Base-by-base conservation (phyloP, 495 filamentous ascomycete genomes). In the Zalerion maritima region DNA sequence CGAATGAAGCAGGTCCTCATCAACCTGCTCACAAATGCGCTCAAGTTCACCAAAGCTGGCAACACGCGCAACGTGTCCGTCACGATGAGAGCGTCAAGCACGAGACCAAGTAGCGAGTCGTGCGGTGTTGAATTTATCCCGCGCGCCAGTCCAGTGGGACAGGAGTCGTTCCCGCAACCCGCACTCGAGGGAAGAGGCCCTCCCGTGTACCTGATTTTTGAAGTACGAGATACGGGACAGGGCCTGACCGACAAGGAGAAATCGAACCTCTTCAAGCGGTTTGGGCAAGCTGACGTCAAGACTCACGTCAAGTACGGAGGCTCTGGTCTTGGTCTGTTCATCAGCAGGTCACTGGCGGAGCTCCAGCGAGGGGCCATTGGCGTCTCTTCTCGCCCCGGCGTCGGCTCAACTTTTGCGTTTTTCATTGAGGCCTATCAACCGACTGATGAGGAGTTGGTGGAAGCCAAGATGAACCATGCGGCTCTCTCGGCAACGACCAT, bases 371-470 rank as follows among this genome's bases (percentile, higher is more conserved):
- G 81, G 2, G 69, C 78, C 26, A 81, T 85, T 21, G 78, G 79
- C 3, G 77, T 85, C 9, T 58, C 69, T 13, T 75, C 73, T 14
- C 64, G 68, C 32, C 55, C 69, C 8, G 77, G 73, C 4, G 52
- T 70, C 15, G 80, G 81, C 10, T 81, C 74, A 42, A 81, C 75
- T 0, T 87, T 87, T 45, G 75, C 74, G 1, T 85, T 87, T 43
- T 85, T 80, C 46, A 69, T 85, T 40, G 68, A 69, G 34, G 67
- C 75, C 2, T 50, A 69, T 18, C 49, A 60, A 19, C 62, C 61
- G 4, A 46, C 41, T 13, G 34, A 36, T 7, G 31, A 26, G 3
- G 28, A 46, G 8, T 31, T 56, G 3, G 49, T 47, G 19, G 41
- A 45, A n/a, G 49, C 54, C 11, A 47, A 52, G 3, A 25, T 41